Base-by-base conservation (phyloP, 495 filamentous ascomycete species). In the Penicillium cosmopolitanum region DNA sequence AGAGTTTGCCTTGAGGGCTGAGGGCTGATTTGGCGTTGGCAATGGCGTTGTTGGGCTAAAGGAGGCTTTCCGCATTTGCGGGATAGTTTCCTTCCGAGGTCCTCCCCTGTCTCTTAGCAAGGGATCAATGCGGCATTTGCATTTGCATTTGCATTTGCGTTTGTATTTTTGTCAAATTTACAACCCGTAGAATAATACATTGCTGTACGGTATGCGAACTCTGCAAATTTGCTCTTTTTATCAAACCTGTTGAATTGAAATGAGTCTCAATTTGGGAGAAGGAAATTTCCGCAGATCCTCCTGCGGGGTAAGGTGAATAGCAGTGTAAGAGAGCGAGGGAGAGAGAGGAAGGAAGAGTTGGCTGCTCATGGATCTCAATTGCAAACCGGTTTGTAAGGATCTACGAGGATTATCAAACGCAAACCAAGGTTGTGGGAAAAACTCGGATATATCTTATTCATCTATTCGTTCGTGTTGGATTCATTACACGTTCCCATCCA, bases 361-460 rank as follows among this genome's bases (percentile, higher is more conserved):
- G 5, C 4, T 31, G 28, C 6, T 31, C 28, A 31, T 31, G 28
- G 28, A 31, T 31, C 28, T 31, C 28, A 31, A 31, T 31, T 31
- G 28, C 28, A 31, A 31, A 31, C 28, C 28, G 28, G 28, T 31
- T 31, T 31, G 28, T 31, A 31, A 31, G 5, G 28, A 31, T 31
- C 28, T 31, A 31, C 28, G 28, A 31, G 8, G 28, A 31, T 9
- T 6, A 7, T 31, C 28, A 31, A 31, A 9, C 28, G 4, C 28
- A 31, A 31, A 8, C 28, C 28, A 31, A 8, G 8, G 6, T 31
- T 6, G 13, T 19, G 11, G 47, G 21, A 50, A 50, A 50, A 50
- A 16, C n/a, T 44, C 34, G 48, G 56, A 57, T 58, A 61, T 63
- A 56, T 68, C 58, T 52, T 55, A 55, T 66, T 65, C 66, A 62